Base-by-base conservation (phyloP, 169 alveolate species). In the Pseudocohnilembus persalinus region DNA sequence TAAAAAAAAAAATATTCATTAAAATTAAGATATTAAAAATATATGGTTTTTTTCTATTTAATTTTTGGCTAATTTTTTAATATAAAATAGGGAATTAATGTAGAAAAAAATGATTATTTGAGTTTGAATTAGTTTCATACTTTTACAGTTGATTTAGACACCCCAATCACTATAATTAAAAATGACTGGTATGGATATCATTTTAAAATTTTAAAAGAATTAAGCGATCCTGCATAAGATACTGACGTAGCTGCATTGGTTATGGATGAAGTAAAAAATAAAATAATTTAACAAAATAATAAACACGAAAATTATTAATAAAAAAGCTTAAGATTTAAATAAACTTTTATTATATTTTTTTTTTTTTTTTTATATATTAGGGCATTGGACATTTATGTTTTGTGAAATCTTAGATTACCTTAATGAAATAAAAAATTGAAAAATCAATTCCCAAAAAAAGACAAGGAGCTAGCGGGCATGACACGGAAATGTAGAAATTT, bases 381-480 rank as follows among this genome's bases (percentile, higher is more conserved):
- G 89, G 89, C 1, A 68, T 84, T 31, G 89, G 80, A n/a, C 84
- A 84, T 32, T 35, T 84, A 29, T 84, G 89, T 77, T 77, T 76
- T 49, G 73, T 84, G 27, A 63, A 75, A 32, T 76, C 84, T 32
- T 80, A 83, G 0, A 84, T 81, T 6, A 84, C 89, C 15, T 28
- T 80, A 31, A 31, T 84, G 68, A 84, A 84, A 29, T 74, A 76
- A 6, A 84, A 84, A 32, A 73, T 84, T 30, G 84, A 84, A 33
- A 84, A 84, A 49, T 68, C 76, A 1, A 77, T 84, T 29, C 74
- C 74, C 20, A 84, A 84, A 26, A 84, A 84, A 32, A 77, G 72
- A 31, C 49, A 68, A n/a, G 31, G 49, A 28, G 81, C 80, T 31
- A 83, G 77, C 28, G 29, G 77, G 34, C 80, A 81, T 63, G 89